Conservation (phyloP, 225 moss, liverwort and hornwort genomes). For the Neckera pumila region DNA sequence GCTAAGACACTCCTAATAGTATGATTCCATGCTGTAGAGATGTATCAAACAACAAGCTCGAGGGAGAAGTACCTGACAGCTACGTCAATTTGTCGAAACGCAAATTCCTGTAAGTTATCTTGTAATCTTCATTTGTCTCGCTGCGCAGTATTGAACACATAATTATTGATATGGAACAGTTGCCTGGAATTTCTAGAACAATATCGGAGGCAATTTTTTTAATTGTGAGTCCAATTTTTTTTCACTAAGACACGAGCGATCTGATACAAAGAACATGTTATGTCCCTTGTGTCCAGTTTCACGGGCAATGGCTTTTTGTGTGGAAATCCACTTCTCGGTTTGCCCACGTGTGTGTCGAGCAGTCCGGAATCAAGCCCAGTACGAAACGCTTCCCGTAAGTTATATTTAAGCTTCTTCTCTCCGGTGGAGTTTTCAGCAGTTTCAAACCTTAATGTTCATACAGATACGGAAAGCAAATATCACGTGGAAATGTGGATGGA, state of each 20-base stretch:
- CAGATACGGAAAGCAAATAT: not conserved
- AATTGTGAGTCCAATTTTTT: not conserved
- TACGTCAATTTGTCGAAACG: conserved; percentile 8
- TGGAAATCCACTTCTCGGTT: conserved; percentile 22
- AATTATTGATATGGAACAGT: not conserved
- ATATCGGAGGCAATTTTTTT: not conserved
- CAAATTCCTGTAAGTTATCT: conserved; percentile 16
- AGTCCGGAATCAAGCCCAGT: not conserved
- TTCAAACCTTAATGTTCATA: not conserved
- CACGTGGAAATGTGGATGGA: not conserved
- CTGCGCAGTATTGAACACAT: not conserved
- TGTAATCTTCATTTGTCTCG: not conserved
- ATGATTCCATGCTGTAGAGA: conserved; percentile 14
- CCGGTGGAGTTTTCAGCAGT: not conserved
- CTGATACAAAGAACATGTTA: not conserved
- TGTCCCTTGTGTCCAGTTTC: conserved; percentile 1
- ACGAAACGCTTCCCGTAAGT: conserved; percentile 3
- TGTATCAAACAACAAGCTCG: conserved; percentile 27
- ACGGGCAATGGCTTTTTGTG: conserved; percentile 25
- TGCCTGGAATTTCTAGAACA: not conserved
- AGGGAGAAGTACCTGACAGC: conserved; percentile 30
- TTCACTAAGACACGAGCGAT: not conserved
- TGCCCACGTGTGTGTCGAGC: conserved; percentile 15
- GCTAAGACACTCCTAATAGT: not conserved
- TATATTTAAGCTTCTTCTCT: not conserved